A percentile compares a stretch with the other conserved stretches of the same genome.
These are phyloP conservation scores for Liquidambar formosana DNA, from an alignment of 164 flowering plant species.

Conservation along the genomic window DNA sequence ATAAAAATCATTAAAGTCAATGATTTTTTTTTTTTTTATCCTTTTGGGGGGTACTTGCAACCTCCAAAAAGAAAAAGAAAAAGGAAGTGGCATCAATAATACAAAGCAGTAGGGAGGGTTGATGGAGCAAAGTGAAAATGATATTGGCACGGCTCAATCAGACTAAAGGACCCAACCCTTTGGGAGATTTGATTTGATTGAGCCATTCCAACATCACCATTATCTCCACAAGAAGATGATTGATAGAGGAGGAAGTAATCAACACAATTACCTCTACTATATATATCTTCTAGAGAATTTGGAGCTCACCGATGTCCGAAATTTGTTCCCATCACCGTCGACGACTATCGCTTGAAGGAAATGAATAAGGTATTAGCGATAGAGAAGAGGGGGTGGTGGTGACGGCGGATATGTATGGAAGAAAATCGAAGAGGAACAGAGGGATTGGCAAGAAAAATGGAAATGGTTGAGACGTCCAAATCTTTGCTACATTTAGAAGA, in stretches of 20 bases:
- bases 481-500: slow-evolving; percentile 21
- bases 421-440: background rate
- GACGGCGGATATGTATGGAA: background rate
- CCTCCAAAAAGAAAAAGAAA: background rate
- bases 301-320: too few species aligned
- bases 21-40: too few species aligned
- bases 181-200: slow-evolving; percentile 64
- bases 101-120: background rate
- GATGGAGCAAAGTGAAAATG: slow-evolving; percentile 12
- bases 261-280: too few species aligned
- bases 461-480: slow-evolving; percentile 44
- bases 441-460: slow-evolving; percentile 5
- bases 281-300: too few species aligned
- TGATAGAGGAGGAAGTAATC: too few species aligned
- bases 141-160: slow-evolving; percentile 94
- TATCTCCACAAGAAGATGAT: background rate
- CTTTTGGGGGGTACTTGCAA: too few species aligned
- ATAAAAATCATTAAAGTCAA: too few species aligned
- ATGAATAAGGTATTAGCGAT: too few species aligned
- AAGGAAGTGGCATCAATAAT: too few species aligned
- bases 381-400: too few species aligned
- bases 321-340: too few species aligned
- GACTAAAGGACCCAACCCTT: slow-evolving; percentile 36
- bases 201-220: slow-evolving; percentile 61
- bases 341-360: too few species aligned